These are phyloP conservation scores for Plasmodium inui DNA, from an alignment of 169 alveolate genomes.

Conservation along the genomic window DNA sequence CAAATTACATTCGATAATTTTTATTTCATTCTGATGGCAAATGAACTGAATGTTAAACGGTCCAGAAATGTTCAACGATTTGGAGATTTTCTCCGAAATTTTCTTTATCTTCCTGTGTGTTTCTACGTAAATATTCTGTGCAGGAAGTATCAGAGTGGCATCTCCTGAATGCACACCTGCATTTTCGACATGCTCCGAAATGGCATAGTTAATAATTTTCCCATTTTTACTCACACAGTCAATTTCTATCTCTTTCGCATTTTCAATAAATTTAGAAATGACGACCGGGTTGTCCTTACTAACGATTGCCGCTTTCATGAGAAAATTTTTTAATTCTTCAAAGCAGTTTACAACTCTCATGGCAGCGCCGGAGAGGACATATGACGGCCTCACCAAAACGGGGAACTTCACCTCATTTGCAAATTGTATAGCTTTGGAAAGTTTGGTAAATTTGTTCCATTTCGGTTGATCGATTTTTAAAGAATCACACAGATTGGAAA, in stretches of 20 bases:
- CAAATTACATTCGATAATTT: conserved; percentile 92
- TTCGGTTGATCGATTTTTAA: conserved; percentile 91
- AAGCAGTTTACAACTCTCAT: conserved; percentile 89
- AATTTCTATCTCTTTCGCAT: conserved; percentile 90
- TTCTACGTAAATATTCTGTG: conserved; percentile 91
- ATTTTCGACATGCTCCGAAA: conserved; percentile 92
- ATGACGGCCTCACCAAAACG: conserved; percentile 92
- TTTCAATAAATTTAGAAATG: conserved; percentile 88
- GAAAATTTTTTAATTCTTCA: conserved; percentile 84
- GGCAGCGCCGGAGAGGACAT: conserved; percentile 92
- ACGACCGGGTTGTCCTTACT: conserved; percentile 91
- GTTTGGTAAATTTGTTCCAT: conserved; percentile 89
- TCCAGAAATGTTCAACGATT: conserved; percentile 88
- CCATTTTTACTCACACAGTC: conserved; percentile 90
- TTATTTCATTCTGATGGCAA: conserved; percentile 89
- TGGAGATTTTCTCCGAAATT: conserved; percentile 88
- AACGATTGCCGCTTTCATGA: conserved; percentile 89
- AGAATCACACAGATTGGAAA: conserved; percentile 87
- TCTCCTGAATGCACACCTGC: conserved; percentile 94
- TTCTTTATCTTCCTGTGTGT: conserved; percentile 89
- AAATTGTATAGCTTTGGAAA: conserved; percentile 82
- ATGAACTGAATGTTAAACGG: conserved; percentile 93
- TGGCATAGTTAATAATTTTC: conserved; percentile 89
- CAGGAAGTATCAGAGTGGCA: conserved; percentile 91
- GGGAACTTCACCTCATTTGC: conserved; percentile 85